Conservation (phyloP, 805 yeast genomes). For the Kregervanrija pseudodelftensis region DNA sequence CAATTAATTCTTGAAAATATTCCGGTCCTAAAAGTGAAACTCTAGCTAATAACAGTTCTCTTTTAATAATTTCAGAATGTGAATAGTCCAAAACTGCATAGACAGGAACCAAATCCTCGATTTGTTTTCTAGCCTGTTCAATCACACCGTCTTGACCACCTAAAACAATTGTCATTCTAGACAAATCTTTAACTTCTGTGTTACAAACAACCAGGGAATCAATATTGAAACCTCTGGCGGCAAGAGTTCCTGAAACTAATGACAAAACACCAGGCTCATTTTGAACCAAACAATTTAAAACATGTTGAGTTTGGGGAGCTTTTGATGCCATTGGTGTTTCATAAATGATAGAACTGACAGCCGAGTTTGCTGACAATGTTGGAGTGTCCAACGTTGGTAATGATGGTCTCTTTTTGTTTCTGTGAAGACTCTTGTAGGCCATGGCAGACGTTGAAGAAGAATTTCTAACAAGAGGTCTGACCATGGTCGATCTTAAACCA, state of each 20-base stretch:
- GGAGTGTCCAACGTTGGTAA: constrained; percentile 92
- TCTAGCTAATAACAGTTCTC: constrained; percentile 89
- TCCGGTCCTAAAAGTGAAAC: constrained; percentile 95
- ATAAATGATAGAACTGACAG: constrained; percentile 89
- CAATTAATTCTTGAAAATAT: constrained; percentile 89
- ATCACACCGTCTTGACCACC: constrained; percentile 93
- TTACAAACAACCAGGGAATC: constrained; percentile 95
- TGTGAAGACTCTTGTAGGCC: constrained; percentile 87
- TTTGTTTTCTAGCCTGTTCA: constrained; percentile 97
- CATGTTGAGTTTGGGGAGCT: constrained; percentile 73
- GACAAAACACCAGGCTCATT: constrained; percentile 98
- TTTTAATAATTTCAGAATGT: constrained; percentile 77
- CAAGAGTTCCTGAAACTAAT: constrained; percentile 87
- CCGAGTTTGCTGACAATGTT: constrained; percentile 92
- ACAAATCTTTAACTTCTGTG: constrained; percentile 91
- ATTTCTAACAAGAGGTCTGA: constrained; percentile 7
- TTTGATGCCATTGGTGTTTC: constrained; percentile 71
- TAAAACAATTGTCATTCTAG: constrained; percentile 94
- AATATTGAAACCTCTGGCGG: constrained; percentile 97
- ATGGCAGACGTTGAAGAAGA: constrained; percentile 85
- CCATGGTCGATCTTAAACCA: constrained; percentile 5
- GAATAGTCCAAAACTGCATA: constrained; percentile 96
- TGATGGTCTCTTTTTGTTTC: constrained; percentile 81
- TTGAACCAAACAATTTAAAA: constrained; percentile 93
- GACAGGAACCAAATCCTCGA: constrained; percentile 96